Conservation (phyloP, 352 stramenopile genomes). For the Thalassiosira oceanica region DNA sequence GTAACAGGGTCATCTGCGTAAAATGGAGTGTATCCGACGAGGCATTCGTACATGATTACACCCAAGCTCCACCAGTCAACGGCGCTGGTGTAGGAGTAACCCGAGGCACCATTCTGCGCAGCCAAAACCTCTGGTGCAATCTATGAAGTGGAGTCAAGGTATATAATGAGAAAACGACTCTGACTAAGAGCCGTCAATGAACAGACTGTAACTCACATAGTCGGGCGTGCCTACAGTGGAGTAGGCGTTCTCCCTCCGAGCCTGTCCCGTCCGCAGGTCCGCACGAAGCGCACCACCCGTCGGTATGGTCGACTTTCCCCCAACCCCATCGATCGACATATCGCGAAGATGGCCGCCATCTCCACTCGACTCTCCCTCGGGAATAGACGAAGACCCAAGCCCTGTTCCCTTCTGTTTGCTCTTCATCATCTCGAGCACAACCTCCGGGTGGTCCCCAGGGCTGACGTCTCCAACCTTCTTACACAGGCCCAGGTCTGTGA, state of each 20-base stretch:
- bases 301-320: conserved; percentile 4
- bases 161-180: no score
- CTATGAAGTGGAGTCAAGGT: no score
- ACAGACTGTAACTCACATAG: no score
- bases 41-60: conserved; percentile 99
- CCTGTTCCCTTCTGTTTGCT: conserved; percentile 46
- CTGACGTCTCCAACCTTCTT: conserved; percentile 94
- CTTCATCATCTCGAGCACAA: conserved; percentile 73
- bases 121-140: conserved; percentile 95
- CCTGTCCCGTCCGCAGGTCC: conserved; percentile 53
- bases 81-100: conserved; percentile 85
- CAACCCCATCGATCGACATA: conserved; percentile 77
- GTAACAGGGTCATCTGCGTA: conserved; percentile 95
- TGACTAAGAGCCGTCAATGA: no score
- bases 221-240: conserved; percentile 98
- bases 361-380: conserved; percentile 14
- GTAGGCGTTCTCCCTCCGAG: conserved; percentile 87
- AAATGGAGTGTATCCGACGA: conserved; percentile 98
- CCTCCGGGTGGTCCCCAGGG: conserved; percentile 71
- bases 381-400: conserved; percentile 21
- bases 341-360: conserved; percentile 53
- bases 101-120: conserved; percentile 84
- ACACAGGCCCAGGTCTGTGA: conserved; percentile 97
- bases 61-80: conserved; percentile 99
- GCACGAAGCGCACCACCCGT: conserved; percentile 29